These are phyloP conservation scores for Microsporum canis DNA, from an alignment of 2,329 filamentous ascomycete genomes.

Conservation along the genomic window DNA sequence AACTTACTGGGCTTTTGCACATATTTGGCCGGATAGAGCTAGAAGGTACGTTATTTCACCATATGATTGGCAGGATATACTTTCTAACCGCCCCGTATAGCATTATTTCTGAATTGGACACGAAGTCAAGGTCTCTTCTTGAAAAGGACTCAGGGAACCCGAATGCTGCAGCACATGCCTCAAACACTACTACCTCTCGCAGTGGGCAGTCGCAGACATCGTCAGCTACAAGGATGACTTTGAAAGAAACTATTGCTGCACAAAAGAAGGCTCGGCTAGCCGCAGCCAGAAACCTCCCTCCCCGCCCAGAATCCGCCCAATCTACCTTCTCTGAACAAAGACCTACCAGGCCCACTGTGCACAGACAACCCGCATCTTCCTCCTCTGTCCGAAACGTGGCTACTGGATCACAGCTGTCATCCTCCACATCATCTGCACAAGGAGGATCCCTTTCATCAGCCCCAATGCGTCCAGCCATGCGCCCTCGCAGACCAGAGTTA, in stretches of 20 bases:
- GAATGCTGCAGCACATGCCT: slow-evolving; percentile 19
- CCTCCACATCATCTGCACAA: slow-evolving; percentile 14
- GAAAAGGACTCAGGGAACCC: slow-evolving; percentile 74
- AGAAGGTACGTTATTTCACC: slow-evolving; percentile 44
- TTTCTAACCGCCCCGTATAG: slow-evolving; percentile 30
- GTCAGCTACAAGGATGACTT: slow-evolving; percentile 47
- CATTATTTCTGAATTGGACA: slow-evolving; percentile 67
- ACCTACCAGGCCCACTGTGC: slow-evolving; percentile 28
- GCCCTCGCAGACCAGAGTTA: slow-evolving; percentile 29
- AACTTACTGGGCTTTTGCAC: slow-evolving; percentile 75
- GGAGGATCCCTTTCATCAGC: slow-evolving; percentile 42
- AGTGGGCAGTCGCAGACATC: slow-evolving; percentile 15
- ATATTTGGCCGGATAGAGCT: slow-evolving; percentile 65
- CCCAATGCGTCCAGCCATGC: slow-evolving; percentile 42
- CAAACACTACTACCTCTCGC: slow-evolving; percentile 3
- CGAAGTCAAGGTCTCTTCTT: slow-evolving; percentile 65
- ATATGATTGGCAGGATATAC: not conserved
- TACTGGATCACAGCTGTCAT: slow-evolving; percentile 28
- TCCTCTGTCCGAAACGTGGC: slow-evolving; percentile 26
- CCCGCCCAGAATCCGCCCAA: slow-evolving; percentile 48
- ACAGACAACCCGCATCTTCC: slow-evolving; percentile 24
- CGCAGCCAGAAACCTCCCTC: slow-evolving; percentile 35
- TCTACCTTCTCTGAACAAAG: slow-evolving; percentile 38
- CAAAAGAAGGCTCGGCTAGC: slow-evolving; percentile 53
- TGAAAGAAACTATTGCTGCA: slow-evolving; percentile 75